Percentiles rank a stretch among this genome's conserved stretches.
Conservation (phyloP, 768 basidiomycete genomes). For the Auriscalpium orientale region DNA sequence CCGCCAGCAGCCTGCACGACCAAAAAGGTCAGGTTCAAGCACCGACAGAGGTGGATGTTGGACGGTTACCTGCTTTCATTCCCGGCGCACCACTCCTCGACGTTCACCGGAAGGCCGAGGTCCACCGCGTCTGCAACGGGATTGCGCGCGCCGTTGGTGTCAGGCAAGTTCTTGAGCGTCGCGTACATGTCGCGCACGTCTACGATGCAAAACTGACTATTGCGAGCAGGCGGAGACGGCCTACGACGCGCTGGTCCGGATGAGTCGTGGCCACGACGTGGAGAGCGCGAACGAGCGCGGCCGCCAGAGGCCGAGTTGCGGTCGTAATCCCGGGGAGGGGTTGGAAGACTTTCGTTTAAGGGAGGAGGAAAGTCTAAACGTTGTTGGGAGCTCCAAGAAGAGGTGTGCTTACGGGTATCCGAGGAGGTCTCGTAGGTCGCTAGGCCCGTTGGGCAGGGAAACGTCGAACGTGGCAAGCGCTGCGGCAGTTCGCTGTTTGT, state of each 20-base stretch:
- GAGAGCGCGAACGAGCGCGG: conserved; percentile 10
- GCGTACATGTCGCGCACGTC: conserved; percentile 11
- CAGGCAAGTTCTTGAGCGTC: conserved; percentile 4
- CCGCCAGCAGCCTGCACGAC: conserved; percentile 9
- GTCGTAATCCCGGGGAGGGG: not conserved
- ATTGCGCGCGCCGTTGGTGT: not conserved
- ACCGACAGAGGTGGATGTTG: no score
- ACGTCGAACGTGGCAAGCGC: conserved; percentile 3
- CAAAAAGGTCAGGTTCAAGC: no score
- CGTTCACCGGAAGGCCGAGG: conserved; percentile 4
- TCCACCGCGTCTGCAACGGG: conserved; percentile 2
- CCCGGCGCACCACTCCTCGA: conserved; percentile 12
- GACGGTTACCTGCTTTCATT: conserved; percentile 3
- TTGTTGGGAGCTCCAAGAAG: not conserved
- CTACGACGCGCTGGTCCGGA: not conserved
- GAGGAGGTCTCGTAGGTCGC: not conserved
- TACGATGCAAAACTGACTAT: not conserved
- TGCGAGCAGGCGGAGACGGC: conserved; percentile 2
- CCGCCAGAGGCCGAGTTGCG: not conserved
- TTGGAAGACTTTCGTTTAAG: no score
- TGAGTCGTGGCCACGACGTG: conserved; percentile 1
- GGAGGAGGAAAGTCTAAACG: no score
- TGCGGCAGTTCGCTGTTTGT: not conserved
- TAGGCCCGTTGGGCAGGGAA: not conserved
- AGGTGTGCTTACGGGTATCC: not conserved